These are phyloP conservation scores for Sporothrix sp. DNA, from an alignment of 2,329 filamentous ascomycete species.

Conservation along the genomic window DNA sequence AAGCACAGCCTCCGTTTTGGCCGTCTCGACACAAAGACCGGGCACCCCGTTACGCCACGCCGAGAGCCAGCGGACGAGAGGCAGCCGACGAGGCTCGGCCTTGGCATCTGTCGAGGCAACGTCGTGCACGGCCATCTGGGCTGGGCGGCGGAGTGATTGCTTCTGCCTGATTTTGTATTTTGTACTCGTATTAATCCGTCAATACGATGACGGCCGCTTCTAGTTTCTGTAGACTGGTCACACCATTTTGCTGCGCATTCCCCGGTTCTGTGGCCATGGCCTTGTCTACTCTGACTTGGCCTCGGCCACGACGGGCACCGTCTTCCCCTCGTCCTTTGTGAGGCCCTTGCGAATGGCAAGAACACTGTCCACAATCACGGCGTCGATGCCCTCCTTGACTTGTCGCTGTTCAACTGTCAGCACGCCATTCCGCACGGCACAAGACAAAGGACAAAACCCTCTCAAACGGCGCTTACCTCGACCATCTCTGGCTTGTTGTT, in stretches of 20 bases:
- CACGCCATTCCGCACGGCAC: too few species aligned
- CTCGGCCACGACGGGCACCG: neutral
- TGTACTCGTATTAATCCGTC: neutral
- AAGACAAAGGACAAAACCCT: too few species aligned
- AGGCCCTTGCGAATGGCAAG: conserved; percentile 86
- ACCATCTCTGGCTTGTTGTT: conserved; percentile 86
- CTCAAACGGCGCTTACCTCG: conserved; percentile 58
- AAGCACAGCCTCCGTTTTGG: neutral
- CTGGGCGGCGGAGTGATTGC: too few species aligned
- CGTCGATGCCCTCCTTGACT: conserved; percentile 92
- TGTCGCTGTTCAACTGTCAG: conserved; percentile 49
- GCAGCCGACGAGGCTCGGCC: neutral
- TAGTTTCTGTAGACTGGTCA: too few species aligned
- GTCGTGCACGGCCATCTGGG: too few species aligned
- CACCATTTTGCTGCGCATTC: too few species aligned
- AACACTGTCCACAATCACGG: conserved; percentile 93
- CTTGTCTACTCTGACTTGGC: neutral
- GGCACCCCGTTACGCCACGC: neutral
- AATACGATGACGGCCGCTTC: too few species aligned
- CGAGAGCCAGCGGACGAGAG: neutral
- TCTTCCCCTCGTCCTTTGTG: conserved; percentile 34
- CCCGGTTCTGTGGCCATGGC: neutral
- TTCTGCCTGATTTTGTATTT: neutral
- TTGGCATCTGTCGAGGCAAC: too few species aligned
- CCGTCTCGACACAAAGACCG: neutral